phyloP scores from a whole-genome alignment of 805 yeast species.

The Torulaspora franciscae region DNA sequence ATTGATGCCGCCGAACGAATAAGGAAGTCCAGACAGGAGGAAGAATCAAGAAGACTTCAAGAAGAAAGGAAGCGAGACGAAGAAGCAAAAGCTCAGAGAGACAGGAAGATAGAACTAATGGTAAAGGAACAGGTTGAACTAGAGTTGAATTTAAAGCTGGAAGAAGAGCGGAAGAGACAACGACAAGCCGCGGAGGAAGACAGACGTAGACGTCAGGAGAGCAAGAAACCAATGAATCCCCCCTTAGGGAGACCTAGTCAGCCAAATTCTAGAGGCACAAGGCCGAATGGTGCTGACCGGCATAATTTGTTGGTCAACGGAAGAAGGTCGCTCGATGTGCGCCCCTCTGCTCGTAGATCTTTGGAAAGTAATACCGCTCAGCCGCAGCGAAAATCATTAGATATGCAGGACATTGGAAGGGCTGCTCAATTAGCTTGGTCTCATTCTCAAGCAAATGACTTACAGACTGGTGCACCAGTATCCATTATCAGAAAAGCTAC shows the following conservation, averaged over 20 bases:
- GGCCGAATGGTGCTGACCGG: constrained; percentile 3
- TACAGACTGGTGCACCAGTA: not conserved
- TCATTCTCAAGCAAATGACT: constrained; percentile 6
- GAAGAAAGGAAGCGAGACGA: constrained; percentile 13
- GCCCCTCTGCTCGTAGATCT: constrained; percentile 7
- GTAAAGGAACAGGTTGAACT: constrained; percentile 27
- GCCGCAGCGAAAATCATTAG: constrained; percentile 11
- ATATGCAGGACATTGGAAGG: constrained; percentile 16
- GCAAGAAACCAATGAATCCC: constrained; percentile 4
- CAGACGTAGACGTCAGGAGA: constrained; percentile 3
- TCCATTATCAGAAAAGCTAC: not conserved
- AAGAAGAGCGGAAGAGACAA: constrained; percentile 15
- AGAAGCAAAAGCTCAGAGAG: constrained; percentile 20
- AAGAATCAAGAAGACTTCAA: constrained; percentile 15
- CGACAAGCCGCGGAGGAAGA: constrained; percentile 9
- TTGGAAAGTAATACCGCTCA: not conserved
- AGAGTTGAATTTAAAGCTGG: constrained; percentile 20
- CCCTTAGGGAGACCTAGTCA: not conserved
- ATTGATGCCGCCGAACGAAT: constrained; percentile 25
- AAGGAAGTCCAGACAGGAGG: constrained; percentile 18
- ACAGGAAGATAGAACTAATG: constrained; percentile 22
- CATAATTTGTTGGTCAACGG: constrained; percentile 9
- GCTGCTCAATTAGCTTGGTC: constrained; percentile 28
- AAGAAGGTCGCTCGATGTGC: constrained; percentile 17
- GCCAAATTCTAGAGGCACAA: not conserved